Percentiles rank a stretch among this genome's conserved stretches.
phyloP scores from a whole-genome alignment of 2,329 filamentous ascomycete genomes.

The Calonectria fujianensis region DNA sequence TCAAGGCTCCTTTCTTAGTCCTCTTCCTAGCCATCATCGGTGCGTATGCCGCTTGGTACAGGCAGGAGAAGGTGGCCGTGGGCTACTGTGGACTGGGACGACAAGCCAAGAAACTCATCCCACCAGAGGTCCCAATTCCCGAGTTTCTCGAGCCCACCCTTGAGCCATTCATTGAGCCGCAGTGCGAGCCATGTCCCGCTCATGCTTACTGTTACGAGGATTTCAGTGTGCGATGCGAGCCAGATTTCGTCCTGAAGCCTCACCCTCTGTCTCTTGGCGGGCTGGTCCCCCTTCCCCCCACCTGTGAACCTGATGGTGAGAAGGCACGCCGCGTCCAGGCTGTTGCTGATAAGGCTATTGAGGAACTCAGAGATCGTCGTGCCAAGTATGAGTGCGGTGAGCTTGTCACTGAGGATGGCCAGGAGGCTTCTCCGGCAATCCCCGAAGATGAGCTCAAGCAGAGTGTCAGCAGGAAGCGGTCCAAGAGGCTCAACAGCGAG shows the following conservation, averaged over 20 bases:
- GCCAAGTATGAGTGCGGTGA: conserved; percentile 95
- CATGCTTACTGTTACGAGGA: conserved; percentile 92
- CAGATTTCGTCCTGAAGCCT: conserved; percentile 88
- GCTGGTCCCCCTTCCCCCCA: conserved; percentile 88
- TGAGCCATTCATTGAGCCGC: conserved; percentile 81
- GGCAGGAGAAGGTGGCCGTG: conserved; percentile 96
- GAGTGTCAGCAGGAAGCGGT: conserved; percentile 83
- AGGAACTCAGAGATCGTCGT: conserved; percentile 88
- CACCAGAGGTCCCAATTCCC: conserved; percentile 75
- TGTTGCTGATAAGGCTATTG: conserved; percentile 90
- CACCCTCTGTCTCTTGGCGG: conserved; percentile 91
- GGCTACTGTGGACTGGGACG: conserved; percentile 94
- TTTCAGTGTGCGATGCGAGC: conserved; percentile 86
- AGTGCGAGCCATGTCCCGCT: conserved; percentile 91
- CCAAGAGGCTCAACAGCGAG: conserved; percentile 87
- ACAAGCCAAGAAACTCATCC: conserved; percentile 71
- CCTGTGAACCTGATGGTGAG: conserved; percentile 95
- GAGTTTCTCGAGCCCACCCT: conserved; percentile 82
- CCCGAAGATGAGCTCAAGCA: conserved; percentile 86
- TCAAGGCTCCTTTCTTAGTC: conserved; percentile 81
- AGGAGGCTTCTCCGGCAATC: conserved; percentile 75
- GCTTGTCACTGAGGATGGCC: conserved; percentile 76
- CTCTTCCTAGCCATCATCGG: conserved; percentile 82
- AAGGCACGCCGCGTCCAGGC: conserved; percentile 91
- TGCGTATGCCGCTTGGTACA: conserved; percentile 87